Evolutionary conservation across 2,329 filamentous ascomycete species (phyloP), one percentile per base, ranked within the genome.

Genomic region (Botrytis tulipae): DNA sequence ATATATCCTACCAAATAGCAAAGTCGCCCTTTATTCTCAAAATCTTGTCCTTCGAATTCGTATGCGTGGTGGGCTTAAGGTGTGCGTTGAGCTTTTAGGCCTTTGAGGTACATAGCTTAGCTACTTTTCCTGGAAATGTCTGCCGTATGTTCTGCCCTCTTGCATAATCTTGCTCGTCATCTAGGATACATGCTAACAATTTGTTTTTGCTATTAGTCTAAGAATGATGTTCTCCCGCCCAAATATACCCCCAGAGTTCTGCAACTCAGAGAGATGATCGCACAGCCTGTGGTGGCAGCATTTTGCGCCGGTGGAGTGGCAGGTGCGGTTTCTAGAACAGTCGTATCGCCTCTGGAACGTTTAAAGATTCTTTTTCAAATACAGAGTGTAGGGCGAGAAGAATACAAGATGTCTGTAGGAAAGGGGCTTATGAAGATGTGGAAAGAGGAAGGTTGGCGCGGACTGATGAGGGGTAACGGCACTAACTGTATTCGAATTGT

Each of bases 401-500:
- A 97, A 80, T 99, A 99, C 84, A 95, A 96, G 82, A 86, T 98
- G 82, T 96, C 94, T 25, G 93, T 98, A 73, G 90, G 91, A 78
- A 93, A 97, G 83, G 96, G 94, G 6, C 86, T 99, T 76, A 88
- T 85, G 60, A 99, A 99, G 84, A 99, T 99, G 92, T 97, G 95
- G 91, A 91, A 87, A 78, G 96, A 99, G 82, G 96, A 99, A 83
- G 96, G 96, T 72, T 98, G 95, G 94, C 91, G 90, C 82, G 96
- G 96, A 0, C 97, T 98, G 83, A 97, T 99, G 95, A 90, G 94
- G 77, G 96, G 96, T 70, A 99, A 99, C 82, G 96, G 96, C 76
- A 98, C 95, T 75, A 99, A 99, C 83, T 99, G 96, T 86, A 93
- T 99, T 79, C 93, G 96, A 75, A 99, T 99, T 78, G 94, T 99